Percentiles rank a stretch among this genome's conserved stretches.
Evolutionary conservation across 1,139 yeast species (phyloP).

Genomic region (Blastobotrys elegans): DNA sequence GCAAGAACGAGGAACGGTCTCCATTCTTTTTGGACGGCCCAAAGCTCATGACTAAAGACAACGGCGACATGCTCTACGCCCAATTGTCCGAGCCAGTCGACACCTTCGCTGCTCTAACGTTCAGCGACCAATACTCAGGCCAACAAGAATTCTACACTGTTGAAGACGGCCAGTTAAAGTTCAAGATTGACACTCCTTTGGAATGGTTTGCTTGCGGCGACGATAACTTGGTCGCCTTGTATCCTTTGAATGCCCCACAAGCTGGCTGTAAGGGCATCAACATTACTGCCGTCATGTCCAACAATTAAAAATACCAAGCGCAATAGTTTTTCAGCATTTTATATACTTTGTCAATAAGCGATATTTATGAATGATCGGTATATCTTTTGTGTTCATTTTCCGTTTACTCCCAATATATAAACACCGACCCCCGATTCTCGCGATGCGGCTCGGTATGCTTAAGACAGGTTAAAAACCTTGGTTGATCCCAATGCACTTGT

Average conservation of each 20-base stretch:
- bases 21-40: not conserved
- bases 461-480: no score
- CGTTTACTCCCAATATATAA: no score
- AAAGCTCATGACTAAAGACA: not conserved
- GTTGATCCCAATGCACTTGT: no score
- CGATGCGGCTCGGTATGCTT: no score
- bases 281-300: no score
- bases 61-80: slow-evolving; percentile 1
- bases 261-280: slow-evolving; percentile 9
- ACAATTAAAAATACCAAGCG: no score
- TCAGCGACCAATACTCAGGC: not conserved
- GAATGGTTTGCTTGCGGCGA: slow-evolving; percentile 11
- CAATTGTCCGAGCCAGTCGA: slow-evolving; percentile 8
- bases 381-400: no score
- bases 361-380: no score
- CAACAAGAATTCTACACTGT: slow-evolving; percentile 3
- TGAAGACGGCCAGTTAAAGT: slow-evolving; percentile 1
- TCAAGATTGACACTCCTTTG: not conserved
- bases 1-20: not conserved
- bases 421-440: no score
- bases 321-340: no score
- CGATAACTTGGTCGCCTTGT: slow-evolving; percentile 4
- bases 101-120: slow-evolving; percentile 10
- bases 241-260: slow-evolving; percentile 10
- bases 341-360: no score